Conservation (phyloP, 2,329 filamentous ascomycete species). For the Arthroderma uncinatum region DNA sequence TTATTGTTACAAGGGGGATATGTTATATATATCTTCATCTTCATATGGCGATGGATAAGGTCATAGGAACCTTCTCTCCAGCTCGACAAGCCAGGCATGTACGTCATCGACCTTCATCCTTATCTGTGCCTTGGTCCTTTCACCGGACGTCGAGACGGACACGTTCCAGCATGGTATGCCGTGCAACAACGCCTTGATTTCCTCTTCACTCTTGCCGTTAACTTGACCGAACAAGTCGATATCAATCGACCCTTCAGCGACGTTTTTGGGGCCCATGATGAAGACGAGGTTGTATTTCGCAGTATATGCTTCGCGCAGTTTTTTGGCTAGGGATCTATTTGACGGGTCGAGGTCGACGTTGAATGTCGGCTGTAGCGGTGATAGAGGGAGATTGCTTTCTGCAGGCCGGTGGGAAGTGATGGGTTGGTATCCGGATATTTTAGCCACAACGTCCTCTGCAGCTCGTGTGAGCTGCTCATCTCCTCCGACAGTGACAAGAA, state of each 20-base stretch:
- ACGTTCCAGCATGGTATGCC: constrained; percentile 15
- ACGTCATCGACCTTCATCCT: constrained; percentile 29
- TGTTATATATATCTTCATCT: no score
- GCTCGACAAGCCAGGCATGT: constrained; percentile 26
- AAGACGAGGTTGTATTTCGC: constrained; percentile 65
- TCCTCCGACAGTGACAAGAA: constrained; percentile 60
- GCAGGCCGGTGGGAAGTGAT: constrained; percentile 10
- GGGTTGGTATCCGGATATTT: constrained; percentile 33
- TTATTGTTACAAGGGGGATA: no score
- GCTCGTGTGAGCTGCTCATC: constrained; percentile 37
- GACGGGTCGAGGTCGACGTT: constrained; percentile 60
- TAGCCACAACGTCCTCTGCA: constrained; percentile 40
- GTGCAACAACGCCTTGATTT: constrained; percentile 20
- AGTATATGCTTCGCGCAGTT: constrained; percentile 58
- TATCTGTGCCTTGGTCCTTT: constrained; percentile 16
- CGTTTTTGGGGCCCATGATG: constrained; percentile 57
- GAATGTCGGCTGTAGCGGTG: constrained; percentile 49
- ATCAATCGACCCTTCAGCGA: constrained; percentile 44
- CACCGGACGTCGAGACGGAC: constrained; percentile 1
- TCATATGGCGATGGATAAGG: background rate
- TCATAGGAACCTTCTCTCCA: constrained; percentile 31
- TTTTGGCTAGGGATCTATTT: constrained; percentile 52
- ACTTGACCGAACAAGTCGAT: constrained; percentile 33
- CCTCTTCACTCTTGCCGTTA: constrained; percentile 30
- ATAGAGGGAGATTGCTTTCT: constrained; percentile 21